Evolutionary conservation across 1,284 basidiomycete genomes (phyloP), one percentile per base, ranked within the genome.

Genomic region (Exsudoporus floridanus): DNA sequence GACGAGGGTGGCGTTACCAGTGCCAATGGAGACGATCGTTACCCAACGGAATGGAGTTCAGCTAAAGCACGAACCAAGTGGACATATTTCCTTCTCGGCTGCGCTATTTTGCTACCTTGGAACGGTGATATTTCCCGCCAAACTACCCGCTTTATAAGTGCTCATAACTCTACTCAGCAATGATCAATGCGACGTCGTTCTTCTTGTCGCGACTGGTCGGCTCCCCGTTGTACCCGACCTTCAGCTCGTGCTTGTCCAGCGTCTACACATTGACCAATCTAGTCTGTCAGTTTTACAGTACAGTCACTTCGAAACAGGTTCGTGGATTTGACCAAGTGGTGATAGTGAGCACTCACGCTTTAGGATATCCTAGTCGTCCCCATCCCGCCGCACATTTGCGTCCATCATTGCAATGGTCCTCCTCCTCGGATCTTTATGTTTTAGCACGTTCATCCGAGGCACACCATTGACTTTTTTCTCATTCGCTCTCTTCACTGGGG

Each of bases 171-270:
- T 31, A 9, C 51, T 16, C 53, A 91, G 88, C 81, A 1, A 73
- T 90, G 64, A 90, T 91, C 30, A 92, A 87, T 9, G 88, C 84
- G 0, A 86, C 80, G 31, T 82, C 88, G 0, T 92, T 83, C 68
- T 91, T 92, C 67, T 64, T 87, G 39, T 80, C 85, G 6, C 76
- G 86, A 46, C 66, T 91, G 21, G 73, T 72, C 8, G 77, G 74
- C 35, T 84, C 86, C 1, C 66, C 82, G 5, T 58, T 87, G 25
- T 73, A 77, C 55, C 69, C 74, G 45, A 75, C 84, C 13, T 92
- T 91, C 65, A 77, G 77, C 53, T 89, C 88, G 2, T 92, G 86
- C 62, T 74, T 89, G 23, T 82, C 86, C 4, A 79, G 78, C 5
- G 72, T 82, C 21, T 84, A 88, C 72, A 83, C 84, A 18, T 65